Base-by-base conservation (phyloP, 331 rosid genomes). In the Ulmus americana region DNA sequence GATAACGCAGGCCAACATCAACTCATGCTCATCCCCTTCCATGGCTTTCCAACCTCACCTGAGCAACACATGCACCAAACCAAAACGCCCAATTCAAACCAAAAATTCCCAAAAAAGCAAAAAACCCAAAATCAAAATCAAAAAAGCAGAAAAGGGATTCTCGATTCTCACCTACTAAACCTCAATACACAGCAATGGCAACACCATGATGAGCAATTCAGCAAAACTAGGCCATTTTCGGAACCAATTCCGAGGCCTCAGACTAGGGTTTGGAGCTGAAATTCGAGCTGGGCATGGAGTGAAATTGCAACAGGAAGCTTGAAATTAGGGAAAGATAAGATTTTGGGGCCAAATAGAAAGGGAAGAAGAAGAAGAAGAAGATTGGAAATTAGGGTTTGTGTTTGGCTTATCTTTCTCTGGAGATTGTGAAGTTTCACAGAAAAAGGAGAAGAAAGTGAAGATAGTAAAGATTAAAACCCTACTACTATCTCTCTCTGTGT, bases 1-100 rank as follows among this genome's bases (percentile, higher is more conserved):
- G 81, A 94, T 87, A 71, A 79, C 80, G 68, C 88, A 94, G 59
- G 97, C 88, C 59, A 94, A 79, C 35, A 90, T 75, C 79, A 94
- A 50, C 69, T 68, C 72, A 82, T 64, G 95, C 82, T 84, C 84
- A 69, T 82, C 88, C 63, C 89, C 89, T 79, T 84, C 96, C 98
- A 92, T 91, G 79, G 81, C 84, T 81, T 74, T 65, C 61, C 67
- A 55, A 69, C 39, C 69, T 74, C 75, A 76, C 55, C 80, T 56
- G 73, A 64, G 64, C 75, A 48, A 16, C 80, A 68, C 94, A 87
- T 83, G 95, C 95, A 91, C 80, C 85, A 71, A 74, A 61, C 60
- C 65, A 64, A 70, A 48, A 7, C 59, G 53, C 58, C 61, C 53
- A 55, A 55, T 49, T 14, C 61, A 70, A 67, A 43, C n/a, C 55